Evolutionary conservation across 257 asterid species (phyloP).

Genomic region (Nicotiana tabacum): DNA sequence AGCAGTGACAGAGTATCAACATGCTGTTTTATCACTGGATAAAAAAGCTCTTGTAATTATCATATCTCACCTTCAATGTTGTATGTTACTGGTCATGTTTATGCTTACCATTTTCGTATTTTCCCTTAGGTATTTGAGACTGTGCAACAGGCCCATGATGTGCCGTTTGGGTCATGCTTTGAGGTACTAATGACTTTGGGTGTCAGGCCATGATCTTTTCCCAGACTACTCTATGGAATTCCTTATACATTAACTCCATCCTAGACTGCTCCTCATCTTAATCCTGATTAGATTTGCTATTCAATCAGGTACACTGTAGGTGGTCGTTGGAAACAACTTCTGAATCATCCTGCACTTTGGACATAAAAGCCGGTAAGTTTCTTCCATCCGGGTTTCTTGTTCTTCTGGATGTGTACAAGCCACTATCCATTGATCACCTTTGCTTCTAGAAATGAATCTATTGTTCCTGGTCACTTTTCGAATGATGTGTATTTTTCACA

Average conservation of each 20-base stretch:
- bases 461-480: background rate
- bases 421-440: background rate
- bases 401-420: background rate
- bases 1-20: conserved; percentile 83
- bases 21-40: conserved; percentile 59
- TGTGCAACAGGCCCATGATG: conserved; percentile 83
- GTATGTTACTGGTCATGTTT: background rate
- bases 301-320: conserved; percentile 71
- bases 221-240: background rate
- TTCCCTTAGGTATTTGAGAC: conserved; percentile 72
- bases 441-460: background rate
- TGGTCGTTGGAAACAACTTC: conserved; percentile 62
- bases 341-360: conserved; percentile 59
- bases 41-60: conserved; percentile 57
- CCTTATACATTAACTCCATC: background rate
- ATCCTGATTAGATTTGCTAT: conserved; percentile 6
- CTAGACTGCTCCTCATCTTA: background rate
- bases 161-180: conserved; percentile 91
- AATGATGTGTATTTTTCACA: background rate
- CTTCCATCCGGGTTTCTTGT: background rate
- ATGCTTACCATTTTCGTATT: background rate
- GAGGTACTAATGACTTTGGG: conserved; percentile 48
- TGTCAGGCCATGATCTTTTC: background rate
- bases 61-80: background rate
- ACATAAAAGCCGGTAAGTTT: conserved; percentile 70